Evolutionary conservation across 2,329 filamentous ascomycete genomes (phyloP), one percentile per base, ranked within the genome.

Genomic region (Neocatenulostroma microsporum): DNA sequence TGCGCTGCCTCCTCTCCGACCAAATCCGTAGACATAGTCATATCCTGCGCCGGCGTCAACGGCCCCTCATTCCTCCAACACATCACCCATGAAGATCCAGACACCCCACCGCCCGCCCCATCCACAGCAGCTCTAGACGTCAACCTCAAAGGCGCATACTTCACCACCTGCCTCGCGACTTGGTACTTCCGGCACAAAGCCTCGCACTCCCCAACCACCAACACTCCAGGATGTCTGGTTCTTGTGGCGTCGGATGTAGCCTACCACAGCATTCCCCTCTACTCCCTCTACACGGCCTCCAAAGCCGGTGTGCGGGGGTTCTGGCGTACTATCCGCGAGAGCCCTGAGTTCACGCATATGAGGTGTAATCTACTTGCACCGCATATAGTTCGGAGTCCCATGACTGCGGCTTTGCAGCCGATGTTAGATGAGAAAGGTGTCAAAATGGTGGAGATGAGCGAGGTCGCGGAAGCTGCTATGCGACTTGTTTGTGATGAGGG

Each of bases 11-110:
- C 46, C 38, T 49, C 50, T 5, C 46, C 48, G 2, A 37, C 14
- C 14, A 30, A 42, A 11, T 47, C 34, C 15, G 30, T 62, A 20
- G 54, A 61, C 40, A 45, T 59, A 23, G 52, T 58, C 7, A 36
- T 60, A 19, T 36, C 54, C 17, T 37, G 39, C 23, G 56, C 57
- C 11, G 55, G 56, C 19, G 38, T 46, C 13, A 33, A 28, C 9
- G 35, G 31, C 14, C 30, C 30, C n/a, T 20, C 26, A 6, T n/a
- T n/a, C n/a, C n/a, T n/a, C n/a, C n/a, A n/a, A n/a, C n/a, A n/a
- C n/a, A 39, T 42, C 17, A 21, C 40, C 12, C 33, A 39, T 18
- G 25, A 36, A 28, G 36, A 38, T 11, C 11, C 26, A n/a, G 26
- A 21, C 25, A 26, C 29, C 17, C 25, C 34, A 6, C 15, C 15